A percentile compares a stretch with the other conserved stretches of the same genome.
These are phyloP conservation scores for Fusarium mexicanum DNA, from an alignment of 2,329 filamentous ascomycete species.

Conservation along the genomic window DNA sequence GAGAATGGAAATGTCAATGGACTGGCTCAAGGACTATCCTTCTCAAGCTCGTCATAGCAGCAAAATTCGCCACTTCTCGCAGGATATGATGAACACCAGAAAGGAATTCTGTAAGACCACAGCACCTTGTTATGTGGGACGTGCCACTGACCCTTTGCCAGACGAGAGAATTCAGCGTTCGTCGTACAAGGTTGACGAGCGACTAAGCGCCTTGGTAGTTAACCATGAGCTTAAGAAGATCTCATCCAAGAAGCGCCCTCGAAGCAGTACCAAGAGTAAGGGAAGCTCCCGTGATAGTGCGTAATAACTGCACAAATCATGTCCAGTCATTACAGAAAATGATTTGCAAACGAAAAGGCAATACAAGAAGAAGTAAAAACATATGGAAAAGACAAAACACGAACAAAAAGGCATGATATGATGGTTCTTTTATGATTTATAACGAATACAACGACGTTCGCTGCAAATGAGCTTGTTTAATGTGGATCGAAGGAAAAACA, in stretches of 20 bases:
- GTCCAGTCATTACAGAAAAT: conserved; percentile 34
- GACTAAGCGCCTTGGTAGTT: conserved; percentile 49
- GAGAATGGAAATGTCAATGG: conserved; percentile 51
- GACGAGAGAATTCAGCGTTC: conserved; percentile 48
- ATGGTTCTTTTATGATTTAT: conserved; percentile 23
- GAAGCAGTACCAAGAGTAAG: conserved; percentile 40
- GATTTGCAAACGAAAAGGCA: conserved; percentile 12
- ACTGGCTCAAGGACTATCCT: conserved; percentile 49
- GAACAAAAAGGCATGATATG: conserved; percentile 16
- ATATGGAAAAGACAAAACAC: conserved; percentile 13
- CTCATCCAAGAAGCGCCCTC: conserved; percentile 47
- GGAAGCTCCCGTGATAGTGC: conserved; percentile 41
- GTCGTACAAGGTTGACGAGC: conserved; percentile 45
- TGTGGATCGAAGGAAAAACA: conserved; percentile 16
- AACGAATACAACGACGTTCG: conserved; percentile 34
- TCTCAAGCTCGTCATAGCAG: conserved; percentile 41
- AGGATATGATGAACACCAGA: conserved; percentile 48
- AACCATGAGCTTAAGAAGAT: conserved; percentile 54
- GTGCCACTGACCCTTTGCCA: conserved; percentile 36
- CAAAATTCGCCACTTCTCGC: conserved; percentile 42
- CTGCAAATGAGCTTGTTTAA: conserved; percentile 9
- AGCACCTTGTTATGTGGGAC: background rate
- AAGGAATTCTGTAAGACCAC: conserved; percentile 49
- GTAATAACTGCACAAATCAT: conserved; percentile 11
- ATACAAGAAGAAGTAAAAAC: conserved; percentile 15